phyloP scores from a whole-genome alignment of 108 stramenopile genomes.

The Conticribra guillardii region DNA sequence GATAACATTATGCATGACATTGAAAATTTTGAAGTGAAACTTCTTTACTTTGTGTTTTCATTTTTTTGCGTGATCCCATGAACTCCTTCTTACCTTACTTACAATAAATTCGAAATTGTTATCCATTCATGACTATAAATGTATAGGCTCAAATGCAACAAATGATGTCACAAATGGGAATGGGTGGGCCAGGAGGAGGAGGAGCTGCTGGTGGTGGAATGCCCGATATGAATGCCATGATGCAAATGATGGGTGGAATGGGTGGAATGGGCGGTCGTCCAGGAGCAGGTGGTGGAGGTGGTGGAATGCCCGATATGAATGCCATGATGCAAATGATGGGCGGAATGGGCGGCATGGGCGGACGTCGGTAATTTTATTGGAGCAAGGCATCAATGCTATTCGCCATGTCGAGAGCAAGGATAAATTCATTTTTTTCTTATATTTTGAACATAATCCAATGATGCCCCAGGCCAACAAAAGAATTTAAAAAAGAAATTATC shows the following conservation, averaged over 20 bases:
- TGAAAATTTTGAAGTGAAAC: too few relatives aligned
- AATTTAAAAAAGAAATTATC: not conserved
- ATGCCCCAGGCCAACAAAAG: slow-evolving; percentile 20
- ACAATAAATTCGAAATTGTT: too few relatives aligned
- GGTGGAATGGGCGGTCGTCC: slow-evolving; percentile 49
- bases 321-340: slow-evolving; percentile 56
- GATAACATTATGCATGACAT: too few relatives aligned
- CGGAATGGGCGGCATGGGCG: slow-evolving; percentile 42
- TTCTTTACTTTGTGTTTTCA: too few relatives aligned
- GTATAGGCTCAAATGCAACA: slow-evolving; percentile 11
- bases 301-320: slow-evolving; percentile 54
- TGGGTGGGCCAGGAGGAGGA: slow-evolving; percentile 34
- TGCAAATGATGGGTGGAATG: slow-evolving; percentile 56
- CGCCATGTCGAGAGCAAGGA: not conserved
- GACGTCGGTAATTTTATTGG: slow-evolving; percentile 70
- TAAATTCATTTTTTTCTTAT: not conserved
- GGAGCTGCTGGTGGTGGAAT: slow-evolving; percentile 34
- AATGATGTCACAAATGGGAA: slow-evolving; percentile 61
- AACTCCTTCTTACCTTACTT: too few relatives aligned
- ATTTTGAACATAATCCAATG: not conserved
- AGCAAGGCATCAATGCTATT: slow-evolving; percentile 66
- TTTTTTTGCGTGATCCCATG: too few relatives aligned
- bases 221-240: slow-evolving; percentile 54
- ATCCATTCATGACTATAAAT: too few relatives aligned
- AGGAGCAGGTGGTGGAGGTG: slow-evolving; percentile 30